Percentiles rank a stretch among this genome's conserved stretches.
These are phyloP conservation scores for Leptosphaerulina australis DNA, from an alignment of 2,329 filamentous ascomycete species.

Conservation along the genomic window DNA sequence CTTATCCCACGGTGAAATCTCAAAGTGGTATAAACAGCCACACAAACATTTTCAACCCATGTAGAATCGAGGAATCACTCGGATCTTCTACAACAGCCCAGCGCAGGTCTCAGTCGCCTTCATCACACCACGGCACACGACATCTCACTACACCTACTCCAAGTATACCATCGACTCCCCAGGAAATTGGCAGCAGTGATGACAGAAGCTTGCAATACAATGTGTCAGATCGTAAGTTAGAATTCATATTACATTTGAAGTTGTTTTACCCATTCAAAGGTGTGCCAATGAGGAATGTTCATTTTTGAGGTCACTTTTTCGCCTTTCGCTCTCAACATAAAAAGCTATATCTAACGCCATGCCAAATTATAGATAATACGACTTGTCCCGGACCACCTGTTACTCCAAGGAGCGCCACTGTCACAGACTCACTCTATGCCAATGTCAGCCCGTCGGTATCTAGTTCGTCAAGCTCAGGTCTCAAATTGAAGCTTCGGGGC, in stretches of 20 bases:
- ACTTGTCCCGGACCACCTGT: neutral
- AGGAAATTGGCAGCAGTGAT: no score
- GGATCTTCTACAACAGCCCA: neutral
- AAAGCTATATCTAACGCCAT: neutral
- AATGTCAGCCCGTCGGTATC: neutral
- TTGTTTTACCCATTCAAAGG: no score
- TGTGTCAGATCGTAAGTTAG: neutral
- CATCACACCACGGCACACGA: no score
- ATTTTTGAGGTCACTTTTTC: neutral
- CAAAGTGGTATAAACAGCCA: neutral
- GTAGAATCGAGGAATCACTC: neutral
- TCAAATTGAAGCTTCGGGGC: constrained; percentile 22
- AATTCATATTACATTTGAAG: neutral
- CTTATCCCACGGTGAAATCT: neutral
- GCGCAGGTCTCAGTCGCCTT: neutral
- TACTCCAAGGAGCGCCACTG: neutral
- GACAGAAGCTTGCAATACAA: neutral
- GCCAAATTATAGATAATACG: neutral
- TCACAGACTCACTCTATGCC: no score
- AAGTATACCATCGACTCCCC: neutral
- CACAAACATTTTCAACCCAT: neutral
- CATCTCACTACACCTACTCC: neutral
- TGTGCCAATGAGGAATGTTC: no score
- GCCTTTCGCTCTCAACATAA: neutral
- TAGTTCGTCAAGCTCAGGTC: neutral